phyloP scores from a whole-genome alignment of 768 basidiomycete species.

The Boletus eberwhitei region DNA sequence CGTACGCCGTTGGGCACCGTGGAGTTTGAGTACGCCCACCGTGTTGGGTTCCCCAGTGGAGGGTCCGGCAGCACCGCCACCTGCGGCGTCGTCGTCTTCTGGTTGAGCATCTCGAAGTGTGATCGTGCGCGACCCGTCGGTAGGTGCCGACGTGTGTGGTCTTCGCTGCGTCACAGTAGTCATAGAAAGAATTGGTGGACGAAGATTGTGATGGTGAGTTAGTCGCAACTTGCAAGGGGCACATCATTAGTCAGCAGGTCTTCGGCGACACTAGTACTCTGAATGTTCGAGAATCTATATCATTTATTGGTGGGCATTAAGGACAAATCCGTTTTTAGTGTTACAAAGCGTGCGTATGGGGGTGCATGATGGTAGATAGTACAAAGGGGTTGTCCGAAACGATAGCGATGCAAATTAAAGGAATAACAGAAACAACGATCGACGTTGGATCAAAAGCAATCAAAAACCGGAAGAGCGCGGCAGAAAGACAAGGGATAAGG shows the following conservation, averaged over 20 bases:
- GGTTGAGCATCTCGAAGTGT: slow-evolving; percentile 42
- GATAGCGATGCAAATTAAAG: slow-evolving; percentile 23
- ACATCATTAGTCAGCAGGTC: slow-evolving; percentile 19
- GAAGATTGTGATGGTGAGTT: neutral
- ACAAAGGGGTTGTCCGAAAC: slow-evolving; percentile 25
- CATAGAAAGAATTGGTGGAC: slow-evolving; percentile 1
- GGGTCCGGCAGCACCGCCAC: slow-evolving; percentile 16
- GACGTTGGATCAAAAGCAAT: slow-evolving; percentile 18
- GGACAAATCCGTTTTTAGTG: slow-evolving; percentile 14
- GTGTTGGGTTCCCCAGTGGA: slow-evolving; percentile 19
- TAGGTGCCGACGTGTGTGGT: slow-evolving; percentile 40
- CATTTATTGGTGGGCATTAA: slow-evolving; percentile 20
- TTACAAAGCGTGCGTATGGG: slow-evolving; percentile 26
- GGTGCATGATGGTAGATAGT: slow-evolving; percentile 22
- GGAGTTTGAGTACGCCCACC: slow-evolving; percentile 56
- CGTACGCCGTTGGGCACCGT: slow-evolving; percentile 46
- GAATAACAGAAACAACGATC: slow-evolving; percentile 28
- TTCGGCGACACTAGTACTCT: neutral
- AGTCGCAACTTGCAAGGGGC: no score
- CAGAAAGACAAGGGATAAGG: slow-evolving; percentile 7
- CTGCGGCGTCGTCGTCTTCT: slow-evolving; percentile 19
- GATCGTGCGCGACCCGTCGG: slow-evolving; percentile 54
- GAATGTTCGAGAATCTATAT: slow-evolving; percentile 12
- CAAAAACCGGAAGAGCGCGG: neutral
- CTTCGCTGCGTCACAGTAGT: slow-evolving; percentile 26